These are phyloP conservation scores for Protea cynaroides DNA, from an alignment of 164 flowering plant genomes.

Conservation along the genomic window DNA sequence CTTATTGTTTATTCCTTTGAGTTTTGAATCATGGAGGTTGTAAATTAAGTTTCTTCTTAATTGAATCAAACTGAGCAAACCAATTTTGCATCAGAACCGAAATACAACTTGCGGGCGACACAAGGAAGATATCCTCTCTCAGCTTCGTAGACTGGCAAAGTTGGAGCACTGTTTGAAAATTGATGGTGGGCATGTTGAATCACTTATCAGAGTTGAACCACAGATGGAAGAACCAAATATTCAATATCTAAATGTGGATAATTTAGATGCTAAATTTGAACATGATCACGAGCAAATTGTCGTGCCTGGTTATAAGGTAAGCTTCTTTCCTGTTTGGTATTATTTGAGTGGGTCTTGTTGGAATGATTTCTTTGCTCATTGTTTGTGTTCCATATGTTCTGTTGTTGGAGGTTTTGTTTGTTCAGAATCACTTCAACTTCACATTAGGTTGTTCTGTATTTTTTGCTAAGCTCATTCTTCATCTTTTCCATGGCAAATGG, in stretches of 20 bases:
- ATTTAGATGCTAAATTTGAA: slow-evolving; percentile 8
- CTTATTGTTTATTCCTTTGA: background rate
- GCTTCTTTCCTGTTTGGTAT: slow-evolving; percentile 1
- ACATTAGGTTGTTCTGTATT: too few relatives aligned
- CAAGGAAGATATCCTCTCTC: slow-evolving; percentile 61
- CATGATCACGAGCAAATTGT: slow-evolving; percentile 14
- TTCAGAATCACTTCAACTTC: too few relatives aligned
- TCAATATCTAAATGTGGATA: slow-evolving; percentile 12
- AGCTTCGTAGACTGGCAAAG: slow-evolving; percentile 57
- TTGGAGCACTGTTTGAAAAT: slow-evolving; percentile 28
- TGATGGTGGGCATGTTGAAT: slow-evolving; percentile 24
- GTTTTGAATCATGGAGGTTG: background rate
- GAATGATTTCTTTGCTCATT: too few relatives aligned
- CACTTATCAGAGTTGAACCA: slow-evolving; percentile 1
- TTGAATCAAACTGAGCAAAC: too few relatives aligned
- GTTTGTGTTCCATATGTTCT: too few relatives aligned
- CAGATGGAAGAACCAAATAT: too few relatives aligned
- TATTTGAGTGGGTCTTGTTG: background rate
- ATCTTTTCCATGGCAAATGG: too few relatives aligned
- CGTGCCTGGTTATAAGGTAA: slow-evolving; percentile 29
- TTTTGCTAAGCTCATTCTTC: too few relatives aligned
- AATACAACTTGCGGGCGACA: slow-evolving; percentile 62
- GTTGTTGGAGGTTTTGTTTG: too few relatives aligned
- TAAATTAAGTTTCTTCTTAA: too few relatives aligned
- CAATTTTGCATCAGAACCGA: slow-evolving; percentile 50